Evolutionary conservation across 306 rosid genomes (phyloP).

Genomic region (Hippophae rhamnoides): DNA sequence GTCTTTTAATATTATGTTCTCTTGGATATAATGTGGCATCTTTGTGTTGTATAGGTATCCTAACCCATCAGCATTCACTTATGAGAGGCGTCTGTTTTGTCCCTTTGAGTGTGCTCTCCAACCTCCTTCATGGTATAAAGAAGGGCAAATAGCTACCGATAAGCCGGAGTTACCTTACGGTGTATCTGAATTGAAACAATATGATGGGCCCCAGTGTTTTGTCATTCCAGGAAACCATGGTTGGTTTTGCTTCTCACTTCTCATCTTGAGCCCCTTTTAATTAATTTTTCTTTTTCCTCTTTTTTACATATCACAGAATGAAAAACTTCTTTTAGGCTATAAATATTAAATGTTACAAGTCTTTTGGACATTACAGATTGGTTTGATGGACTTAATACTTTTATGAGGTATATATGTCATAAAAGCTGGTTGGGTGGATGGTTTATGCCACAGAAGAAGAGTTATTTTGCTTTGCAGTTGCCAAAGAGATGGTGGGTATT

Average conservation of each 20-base stretch:
- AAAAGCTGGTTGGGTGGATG: conserved; percentile 99
- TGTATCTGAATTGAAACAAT: conserved; percentile 51
- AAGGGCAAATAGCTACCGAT: conserved; percentile 61
- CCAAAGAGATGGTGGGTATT: conserved; percentile 97
- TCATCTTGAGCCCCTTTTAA: no score
- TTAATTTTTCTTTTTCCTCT: conserved; percentile 5
- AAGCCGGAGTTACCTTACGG: conserved; percentile 81
- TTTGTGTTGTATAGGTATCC: conserved; percentile 58
- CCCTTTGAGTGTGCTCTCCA: conserved; percentile 95
- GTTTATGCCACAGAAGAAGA: conserved; percentile 96
- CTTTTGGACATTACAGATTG: conserved; percentile 55
- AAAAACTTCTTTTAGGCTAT: conserved; percentile 4
- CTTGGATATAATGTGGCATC: not conserved
- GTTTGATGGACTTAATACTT: conserved; percentile 97
- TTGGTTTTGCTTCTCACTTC: conserved; percentile 27
- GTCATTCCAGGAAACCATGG: conserved; percentile 98
- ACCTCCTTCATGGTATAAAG: conserved; percentile 78
- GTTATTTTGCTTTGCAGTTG: conserved; percentile 93
- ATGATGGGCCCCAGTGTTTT: conserved; percentile 90
- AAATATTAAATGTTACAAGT: not conserved
- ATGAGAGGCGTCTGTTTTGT: conserved; percentile 77
- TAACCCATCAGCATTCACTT: conserved; percentile 83
- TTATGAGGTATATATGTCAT: conserved; percentile 89
- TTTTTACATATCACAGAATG: not conserved
- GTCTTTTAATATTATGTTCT: conserved; percentile 1